phyloP scores from a whole-genome alignment of 2,329 filamentous ascomycete genomes.

The Tolypocladium tundrense region DNA sequence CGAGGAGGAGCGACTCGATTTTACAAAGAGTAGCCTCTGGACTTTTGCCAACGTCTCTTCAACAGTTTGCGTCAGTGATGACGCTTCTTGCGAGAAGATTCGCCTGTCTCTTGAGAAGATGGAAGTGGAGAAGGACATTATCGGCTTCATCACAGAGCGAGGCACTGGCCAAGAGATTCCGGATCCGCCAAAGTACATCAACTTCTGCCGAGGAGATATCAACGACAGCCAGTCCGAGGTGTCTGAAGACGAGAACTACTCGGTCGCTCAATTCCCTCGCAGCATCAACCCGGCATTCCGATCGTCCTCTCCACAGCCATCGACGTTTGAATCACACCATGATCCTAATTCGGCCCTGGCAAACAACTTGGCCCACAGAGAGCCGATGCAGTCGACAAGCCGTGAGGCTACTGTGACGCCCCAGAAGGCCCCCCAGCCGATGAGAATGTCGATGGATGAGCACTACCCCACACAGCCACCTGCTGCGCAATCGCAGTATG shows the following conservation, averaged over 20 bases:
- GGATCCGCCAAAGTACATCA: constrained; percentile 95
- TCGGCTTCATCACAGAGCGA: constrained; percentile 73
- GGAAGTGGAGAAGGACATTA: constrained; percentile 93
- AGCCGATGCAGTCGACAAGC: constrained; percentile 31
- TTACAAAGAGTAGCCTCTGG: constrained; percentile 96
- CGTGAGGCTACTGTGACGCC: constrained; percentile 41
- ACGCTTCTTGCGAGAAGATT: constrained; percentile 93
- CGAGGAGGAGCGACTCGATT: constrained; percentile 93
- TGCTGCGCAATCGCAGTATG: constrained; percentile 20
- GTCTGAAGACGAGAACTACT: constrained; percentile 83
- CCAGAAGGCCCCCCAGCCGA: constrained; percentile 27
- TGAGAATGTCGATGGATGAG: constrained; percentile 9
- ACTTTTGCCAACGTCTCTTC: constrained; percentile 95
- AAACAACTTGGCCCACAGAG: constrained; percentile 54
- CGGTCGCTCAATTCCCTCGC: constrained; percentile 88
- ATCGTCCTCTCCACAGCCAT: constrained; percentile 91
- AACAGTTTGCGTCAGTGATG: constrained; percentile 95
- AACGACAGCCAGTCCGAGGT: constrained; percentile 72
- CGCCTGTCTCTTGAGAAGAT: constrained; percentile 86
- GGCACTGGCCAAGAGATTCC: constrained; percentile 97
- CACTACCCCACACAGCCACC: constrained; percentile 10
- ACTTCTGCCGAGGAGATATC: constrained; percentile 86
- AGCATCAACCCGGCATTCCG: constrained; percentile 94
- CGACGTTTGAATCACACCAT: constrained; percentile 84
- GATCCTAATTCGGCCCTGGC: constrained; percentile 69